Conservation (phyloP, 1,284 basidiomycete genomes). For the Lentinus polychrous region DNA sequence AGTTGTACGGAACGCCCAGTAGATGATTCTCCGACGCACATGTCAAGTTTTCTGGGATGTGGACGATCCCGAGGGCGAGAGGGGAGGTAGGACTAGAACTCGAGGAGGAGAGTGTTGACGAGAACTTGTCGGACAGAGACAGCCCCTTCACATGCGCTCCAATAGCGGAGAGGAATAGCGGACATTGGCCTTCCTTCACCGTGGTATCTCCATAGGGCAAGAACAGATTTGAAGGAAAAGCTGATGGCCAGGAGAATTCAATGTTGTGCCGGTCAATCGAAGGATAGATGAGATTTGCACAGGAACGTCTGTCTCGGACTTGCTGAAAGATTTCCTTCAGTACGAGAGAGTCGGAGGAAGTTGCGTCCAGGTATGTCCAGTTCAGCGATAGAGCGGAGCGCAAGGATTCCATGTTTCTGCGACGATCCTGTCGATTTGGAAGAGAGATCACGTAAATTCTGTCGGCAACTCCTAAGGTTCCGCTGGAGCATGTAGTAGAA, state of each 20-base stretch:
- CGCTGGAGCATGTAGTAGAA: too few relatives aligned
- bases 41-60: slow-evolving; percentile 28
- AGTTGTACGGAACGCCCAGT: slow-evolving; percentile 30
- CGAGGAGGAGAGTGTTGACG: not conserved
- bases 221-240: slow-evolving; percentile 17
- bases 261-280: not conserved
- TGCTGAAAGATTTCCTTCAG: slow-evolving; percentile 35
- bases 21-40: slow-evolving; percentile 43
- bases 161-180: not conserved
- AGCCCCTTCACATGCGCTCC: not conserved
- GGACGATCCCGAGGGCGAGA: slow-evolving; percentile 1
- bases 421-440: slow-evolving; percentile 42
- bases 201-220: not conserved
- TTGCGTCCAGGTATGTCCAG: slow-evolving; percentile 51
- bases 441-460: slow-evolving; percentile 55
- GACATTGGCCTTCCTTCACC: not conserved
- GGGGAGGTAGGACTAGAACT: not conserved
- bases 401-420: slow-evolving; percentile 47
- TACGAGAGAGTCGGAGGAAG: slow-evolving; percentile 29
- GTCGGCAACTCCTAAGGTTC: slow-evolving; percentile 11
- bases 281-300: not conserved
- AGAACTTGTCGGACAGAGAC: not conserved
- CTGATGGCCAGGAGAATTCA: slow-evolving; percentile 5
- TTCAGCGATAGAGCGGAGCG: slow-evolving; percentile 35
- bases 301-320: slow-evolving; percentile 31